phyloP scores from a whole-genome alignment of 305 asterid genomes.

The Plantago lanceolata region DNA sequence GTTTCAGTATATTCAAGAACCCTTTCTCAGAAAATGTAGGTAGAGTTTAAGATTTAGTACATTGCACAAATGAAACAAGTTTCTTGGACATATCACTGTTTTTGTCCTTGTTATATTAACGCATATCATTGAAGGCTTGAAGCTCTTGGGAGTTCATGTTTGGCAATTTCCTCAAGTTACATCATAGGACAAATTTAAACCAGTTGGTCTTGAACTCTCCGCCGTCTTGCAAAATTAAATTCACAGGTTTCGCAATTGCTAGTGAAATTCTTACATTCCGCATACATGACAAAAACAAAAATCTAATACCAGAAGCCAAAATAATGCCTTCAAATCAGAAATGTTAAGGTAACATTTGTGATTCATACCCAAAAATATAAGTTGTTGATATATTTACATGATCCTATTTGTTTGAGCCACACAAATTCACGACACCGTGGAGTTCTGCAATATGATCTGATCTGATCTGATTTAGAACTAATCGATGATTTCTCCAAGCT shows the following conservation, averaged over 20 bases:
- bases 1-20: no score
- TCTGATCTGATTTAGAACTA: not conserved
- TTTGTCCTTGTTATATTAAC: no score
- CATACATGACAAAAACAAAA: no score
- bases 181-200: not conserved
- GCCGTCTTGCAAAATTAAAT: no score
- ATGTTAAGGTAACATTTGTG: not conserved
- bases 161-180: conserved; percentile 8
- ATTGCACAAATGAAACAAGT: not conserved
- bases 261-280: no score
- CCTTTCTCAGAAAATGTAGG: not conserved
- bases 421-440: not conserved
- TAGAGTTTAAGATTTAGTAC: not conserved
- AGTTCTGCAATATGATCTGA: conserved; percentile 6
- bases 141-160: not conserved
- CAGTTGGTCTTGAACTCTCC: no score
- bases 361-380: not conserved
- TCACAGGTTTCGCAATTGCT: no score
- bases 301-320: no score
- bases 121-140: not conserved
- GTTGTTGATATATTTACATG: not conserved
- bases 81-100: conserved; percentile 8
- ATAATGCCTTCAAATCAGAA: no score
- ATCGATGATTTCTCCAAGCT: not conserved
- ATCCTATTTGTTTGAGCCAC: not conserved